Base-by-base conservation (phyloP, 148 eudicot genomes). In the Diospyros kaki region DNA sequence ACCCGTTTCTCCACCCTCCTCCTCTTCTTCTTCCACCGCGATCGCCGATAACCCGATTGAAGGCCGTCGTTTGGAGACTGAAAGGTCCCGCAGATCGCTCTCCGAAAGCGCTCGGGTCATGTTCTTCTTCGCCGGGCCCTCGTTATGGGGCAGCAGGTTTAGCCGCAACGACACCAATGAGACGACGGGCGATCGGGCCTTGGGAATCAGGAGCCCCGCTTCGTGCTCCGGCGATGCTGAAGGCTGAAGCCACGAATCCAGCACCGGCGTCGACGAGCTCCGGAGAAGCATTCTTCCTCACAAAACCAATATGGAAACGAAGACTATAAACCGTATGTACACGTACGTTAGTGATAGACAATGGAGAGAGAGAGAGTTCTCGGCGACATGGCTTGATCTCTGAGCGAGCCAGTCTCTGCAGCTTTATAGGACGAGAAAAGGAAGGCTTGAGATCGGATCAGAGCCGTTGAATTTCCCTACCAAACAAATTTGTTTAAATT, bases 181-280 rank as follows among this genome's bases (percentile, higher is more conserved):
- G 13, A 40, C 4, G 28, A 28, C 28, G 28, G 28, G 0, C 43
- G 75, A 43, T 58, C 62, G 46, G 14, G 38, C 2, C 58, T 58
- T 76, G 64, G 70, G 72, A 64, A 1, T 68, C 55, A 6, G 67
- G 38, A 15, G 68, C 1, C 46, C 17, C 2, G 5, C 50, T 2
- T 74, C 79, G 18, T 38, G 46, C 5, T 43, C 66, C 41, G 76
- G 72, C 17, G 79, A n/a, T 8, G 79, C 15, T 4, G 77, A 64
- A 1, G 82, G 62, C 6, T 78, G 72, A 3, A 39, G 38, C 83
- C 83, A 85, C 78, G 86, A 83, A 43, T 77, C 76, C 2, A 84
- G 78, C 3, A 82, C 45, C 61, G 91, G 87, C 3, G 89, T 83
- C 41, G 91, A 88, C 50, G 91, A 59, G 68, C 86, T 88, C 40